phyloP scores from a whole-genome alignment of 2,329 filamentous ascomycete genomes.

The Trichoderma simmonsii region DNA sequence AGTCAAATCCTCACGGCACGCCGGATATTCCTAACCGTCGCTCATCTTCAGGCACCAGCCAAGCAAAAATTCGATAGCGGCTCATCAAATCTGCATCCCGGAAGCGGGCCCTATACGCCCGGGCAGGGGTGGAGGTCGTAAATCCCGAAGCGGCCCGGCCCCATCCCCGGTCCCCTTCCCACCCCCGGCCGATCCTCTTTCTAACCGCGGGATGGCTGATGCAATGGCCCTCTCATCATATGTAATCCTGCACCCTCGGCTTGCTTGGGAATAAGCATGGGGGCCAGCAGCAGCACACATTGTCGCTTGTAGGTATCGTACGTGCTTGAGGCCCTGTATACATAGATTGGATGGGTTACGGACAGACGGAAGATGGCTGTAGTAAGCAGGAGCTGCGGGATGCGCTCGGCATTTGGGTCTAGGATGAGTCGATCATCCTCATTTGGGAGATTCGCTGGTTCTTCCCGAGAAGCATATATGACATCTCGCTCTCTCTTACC shows the following conservation, averaged over 20 bases:
- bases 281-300: not conserved
- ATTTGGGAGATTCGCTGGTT: not conserved
- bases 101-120: not conserved
- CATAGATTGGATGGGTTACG: not conserved
- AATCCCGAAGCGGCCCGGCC: conserved; percentile 5
- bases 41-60: not conserved
- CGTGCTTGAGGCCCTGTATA: not conserved
- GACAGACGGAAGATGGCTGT: not conserved
- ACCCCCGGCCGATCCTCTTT: not conserved
- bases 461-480: not conserved
- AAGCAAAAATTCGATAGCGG: not conserved
- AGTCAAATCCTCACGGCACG: not conserved
- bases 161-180: not conserved
- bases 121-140: not conserved
- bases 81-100: not conserved
- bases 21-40: not conserved
- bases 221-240: not conserved
- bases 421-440: not conserved
- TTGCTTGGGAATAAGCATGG: not conserved
- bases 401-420: not conserved
- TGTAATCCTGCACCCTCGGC: not conserved
- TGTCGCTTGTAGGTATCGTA: not conserved
- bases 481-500: not conserved
- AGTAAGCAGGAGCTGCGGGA: not conserved
- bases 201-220: not conserved